Base-by-base conservation (phyloP, 768 basidiomycete genomes). In the Suillus luteus region DNA sequence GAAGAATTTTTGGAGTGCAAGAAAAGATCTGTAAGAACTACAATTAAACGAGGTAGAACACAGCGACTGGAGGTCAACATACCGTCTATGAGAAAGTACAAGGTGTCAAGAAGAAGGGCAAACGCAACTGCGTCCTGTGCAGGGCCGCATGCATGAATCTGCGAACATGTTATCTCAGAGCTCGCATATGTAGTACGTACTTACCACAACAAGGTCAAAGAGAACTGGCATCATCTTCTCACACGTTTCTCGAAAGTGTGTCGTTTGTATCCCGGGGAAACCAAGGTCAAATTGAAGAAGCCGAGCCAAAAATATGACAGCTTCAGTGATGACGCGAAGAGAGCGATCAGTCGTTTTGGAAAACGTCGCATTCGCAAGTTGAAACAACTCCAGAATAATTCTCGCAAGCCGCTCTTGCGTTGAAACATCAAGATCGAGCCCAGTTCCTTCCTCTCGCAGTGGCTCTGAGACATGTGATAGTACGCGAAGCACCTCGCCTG, bases 41-140 rank as follows among this genome's bases (percentile, higher is more conserved):
- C n/a, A 12, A 71, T 48, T 69, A 55, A 11, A 41, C 17, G 27
- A 17, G 17, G 5, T 17, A 12, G 4, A 48, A 33, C 40, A 60
- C 27, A 2, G 2, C 2, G 37, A 33, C 31, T 17, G 4, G 37
- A 5, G 15, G 19, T 10, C 14, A 33, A 65, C 82, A 63, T 68
- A 91, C 92, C 92, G 70, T 93, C 92, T 37, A 90, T 79, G 9
- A 91, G 75, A 70, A 87, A 90, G 68, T 86, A 85, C 1, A 91
- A 76, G 3, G 92, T 93, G 76, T 94, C 92, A 27, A 92, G 73
- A 38, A 93, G 75, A 49, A 92, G 72, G 0, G 88, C 82, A 75
- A 87, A 92, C 52, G 83, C 78, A 49, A 86, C 79, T 2, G 83
- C 73, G 68, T 90, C 85, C 10, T 85, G 73, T 59, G 80, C 76